These are phyloP conservation scores for Dorcoceras hygrometricum DNA, from an alignment of 257 asterid species.

Conservation along the genomic window DNA sequence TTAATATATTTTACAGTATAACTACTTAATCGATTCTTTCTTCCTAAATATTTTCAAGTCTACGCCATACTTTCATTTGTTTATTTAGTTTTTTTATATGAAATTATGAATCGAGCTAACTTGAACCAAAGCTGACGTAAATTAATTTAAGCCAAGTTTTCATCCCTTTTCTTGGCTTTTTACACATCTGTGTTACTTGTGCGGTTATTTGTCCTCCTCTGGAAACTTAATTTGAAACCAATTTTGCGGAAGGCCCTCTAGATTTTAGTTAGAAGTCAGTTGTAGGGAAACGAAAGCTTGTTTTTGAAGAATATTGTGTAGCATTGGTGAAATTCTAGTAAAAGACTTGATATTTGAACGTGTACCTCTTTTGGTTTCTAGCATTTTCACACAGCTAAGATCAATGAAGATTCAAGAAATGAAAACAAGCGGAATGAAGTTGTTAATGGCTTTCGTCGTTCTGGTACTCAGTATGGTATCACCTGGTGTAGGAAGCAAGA, in stretches of 20 bases:
- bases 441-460: conserved; percentile 35
- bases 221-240: background rate
- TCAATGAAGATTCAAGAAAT: conserved; percentile 45
- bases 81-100: too few relatives aligned
- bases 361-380: conserved; percentile 22
- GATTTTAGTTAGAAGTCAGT: conserved; percentile 19
- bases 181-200: too few relatives aligned
- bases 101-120: too few relatives aligned
- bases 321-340: conserved; percentile 30
- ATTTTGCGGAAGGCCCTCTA: conserved; percentile 26
- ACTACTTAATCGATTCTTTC: too few relatives aligned
- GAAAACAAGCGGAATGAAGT: conserved; percentile 36
- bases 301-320: conserved; percentile 18
- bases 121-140: too few relatives aligned
- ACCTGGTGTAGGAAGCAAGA: conserved; percentile 38
- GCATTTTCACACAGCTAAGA: conserved; percentile 25
- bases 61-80: too few relatives aligned
- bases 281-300: conserved; percentile 26
- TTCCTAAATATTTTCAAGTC: too few relatives aligned
- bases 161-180: too few relatives aligned
- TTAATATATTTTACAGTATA: too few relatives aligned
- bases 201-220: too few relatives aligned
- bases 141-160: too few relatives aligned
- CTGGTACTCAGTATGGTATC: conserved; percentile 41
- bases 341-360: conserved; percentile 37